A percentile compares a stretch with the other conserved stretches of the same genome.
These are phyloP conservation scores for Trifolium fragiferum DNA, from an alignment of 306 rosid genomes.

Conservation along the genomic window DNA sequence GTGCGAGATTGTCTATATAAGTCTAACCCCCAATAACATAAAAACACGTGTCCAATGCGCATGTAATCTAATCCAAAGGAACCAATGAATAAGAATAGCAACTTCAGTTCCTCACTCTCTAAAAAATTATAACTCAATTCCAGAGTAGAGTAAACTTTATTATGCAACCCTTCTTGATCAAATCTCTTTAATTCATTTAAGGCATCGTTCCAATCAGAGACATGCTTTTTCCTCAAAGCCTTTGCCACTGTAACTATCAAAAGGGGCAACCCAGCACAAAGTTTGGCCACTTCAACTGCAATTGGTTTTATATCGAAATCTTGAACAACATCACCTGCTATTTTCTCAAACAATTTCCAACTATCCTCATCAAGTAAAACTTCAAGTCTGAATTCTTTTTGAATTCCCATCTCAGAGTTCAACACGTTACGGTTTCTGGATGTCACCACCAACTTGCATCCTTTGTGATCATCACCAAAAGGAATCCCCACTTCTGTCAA, in stretches of 20 bases:
- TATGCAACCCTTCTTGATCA: background rate
- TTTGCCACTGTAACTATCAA: background rate
- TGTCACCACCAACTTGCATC: too few relatives aligned
- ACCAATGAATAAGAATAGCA: background rate
- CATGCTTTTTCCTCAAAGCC: background rate
- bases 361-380: background rate
- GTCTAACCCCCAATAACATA: background rate
- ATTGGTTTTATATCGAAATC: background rate
- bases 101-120: background rate
- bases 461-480: too few relatives aligned
- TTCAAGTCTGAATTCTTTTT: background rate
- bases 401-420: too few relatives aligned
- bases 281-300: background rate
- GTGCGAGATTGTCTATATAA: background rate
- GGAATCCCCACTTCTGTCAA: background rate
- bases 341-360: background rate
- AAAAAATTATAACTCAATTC: background rate
- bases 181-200: background rate
- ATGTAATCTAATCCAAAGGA: background rate
- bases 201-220: background rate
- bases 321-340: background rate
- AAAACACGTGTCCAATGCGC: background rate
- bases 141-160: background rate
- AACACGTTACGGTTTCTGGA: too few relatives aligned
- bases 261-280: background rate